A percentile compares a stretch with the other conserved stretches of the same genome.
phyloP scores from a whole-genome alignment of 345 rosid genomes.

The Eucalyptus lansdowneana region DNA sequence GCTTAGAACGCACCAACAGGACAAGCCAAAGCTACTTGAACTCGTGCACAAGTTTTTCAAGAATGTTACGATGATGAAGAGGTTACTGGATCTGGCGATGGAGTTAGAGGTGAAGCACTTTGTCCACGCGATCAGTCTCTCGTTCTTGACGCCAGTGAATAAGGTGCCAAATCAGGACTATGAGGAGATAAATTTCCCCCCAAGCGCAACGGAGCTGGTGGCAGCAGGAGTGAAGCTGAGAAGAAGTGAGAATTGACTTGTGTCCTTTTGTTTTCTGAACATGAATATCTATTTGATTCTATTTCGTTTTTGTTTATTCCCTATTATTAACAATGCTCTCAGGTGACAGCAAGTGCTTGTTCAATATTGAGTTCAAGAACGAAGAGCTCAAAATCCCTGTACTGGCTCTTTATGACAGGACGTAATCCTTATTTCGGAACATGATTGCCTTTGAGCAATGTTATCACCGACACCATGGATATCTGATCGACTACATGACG shows the following conservation, averaged over 20 bases:
- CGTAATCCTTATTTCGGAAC: neutral
- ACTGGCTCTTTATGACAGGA: accelerated
- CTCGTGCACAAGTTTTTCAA: accelerated
- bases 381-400: slow-evolving; percentile 2
- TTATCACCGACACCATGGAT: neutral
- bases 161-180: too few species aligned
- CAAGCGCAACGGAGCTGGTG: neutral
- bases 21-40: accelerated
- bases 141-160: too few species aligned
- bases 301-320: too few species aligned
- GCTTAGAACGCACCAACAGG: accelerated
- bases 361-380: neutral
- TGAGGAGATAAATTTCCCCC: neutral
- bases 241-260: neutral
- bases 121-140: too few species aligned
- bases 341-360: neutral
- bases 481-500: neutral
- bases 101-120: too few species aligned
- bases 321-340: too few species aligned
- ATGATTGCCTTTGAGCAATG: slow-evolving; percentile 3
- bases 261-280: neutral
- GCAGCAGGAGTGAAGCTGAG: neutral
- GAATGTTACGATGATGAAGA: accelerated
- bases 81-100: accelerated
- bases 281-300: neutral